phyloP scores from a whole-genome alignment of 345 rosid species.

The Kandelia obovata region DNA sequence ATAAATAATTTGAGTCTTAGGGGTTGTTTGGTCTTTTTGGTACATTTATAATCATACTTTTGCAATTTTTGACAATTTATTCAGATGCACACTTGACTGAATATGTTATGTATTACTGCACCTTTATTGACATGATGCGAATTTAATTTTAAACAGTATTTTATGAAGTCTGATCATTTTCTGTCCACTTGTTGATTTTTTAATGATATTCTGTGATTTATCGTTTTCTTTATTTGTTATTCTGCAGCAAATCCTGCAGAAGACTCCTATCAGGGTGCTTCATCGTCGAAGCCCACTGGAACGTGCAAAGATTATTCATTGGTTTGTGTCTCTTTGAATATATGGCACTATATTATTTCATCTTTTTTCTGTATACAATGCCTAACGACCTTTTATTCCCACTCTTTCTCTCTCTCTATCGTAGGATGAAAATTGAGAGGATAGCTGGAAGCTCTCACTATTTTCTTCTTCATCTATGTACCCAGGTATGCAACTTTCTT shows the following conservation, averaged over 20 bases:
- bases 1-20: no score
- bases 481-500: constrained; percentile 52
- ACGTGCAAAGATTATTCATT: constrained; percentile 75
- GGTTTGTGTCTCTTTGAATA: constrained; percentile 40
- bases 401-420: constrained; percentile 3
- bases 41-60: no score
- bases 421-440: constrained; percentile 86
- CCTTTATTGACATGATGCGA: no score
- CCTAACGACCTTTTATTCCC: constrained; percentile 1
- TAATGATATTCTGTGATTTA: not conserved
- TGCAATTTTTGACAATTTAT: no score
- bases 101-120: no score
- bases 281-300: constrained; percentile 94
- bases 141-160: no score
- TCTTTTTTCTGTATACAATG: not conserved
- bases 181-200: no score
- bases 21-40: no score
- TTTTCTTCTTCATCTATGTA: constrained; percentile 86
- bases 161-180: no score
- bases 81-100: no score
- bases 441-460: constrained; percentile 66
- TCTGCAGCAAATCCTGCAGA: constrained; percentile 67
- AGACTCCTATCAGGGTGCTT: constrained; percentile 90
- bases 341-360: not conserved
- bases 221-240: constrained; percentile 9